Percentiles rank a stretch among this genome's conserved stretches.
Evolutionary conservation across 768 basidiomycete genomes (phyloP).

Genomic region (Gyrodon lividus): DNA sequence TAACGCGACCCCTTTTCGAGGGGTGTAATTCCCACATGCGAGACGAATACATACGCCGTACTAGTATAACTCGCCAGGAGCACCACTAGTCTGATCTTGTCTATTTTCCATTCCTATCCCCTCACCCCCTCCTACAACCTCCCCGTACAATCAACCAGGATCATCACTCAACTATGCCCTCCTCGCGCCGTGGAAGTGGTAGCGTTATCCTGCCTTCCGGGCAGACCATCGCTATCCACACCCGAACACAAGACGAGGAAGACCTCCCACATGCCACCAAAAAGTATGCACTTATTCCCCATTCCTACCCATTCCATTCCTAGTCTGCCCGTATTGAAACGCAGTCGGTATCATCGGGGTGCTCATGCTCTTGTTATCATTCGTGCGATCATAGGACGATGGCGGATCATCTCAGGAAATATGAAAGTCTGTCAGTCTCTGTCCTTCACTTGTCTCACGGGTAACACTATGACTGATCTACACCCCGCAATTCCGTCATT

Average conservation of each 20-base stretch:
- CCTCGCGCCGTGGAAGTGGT: conserved; percentile 77
- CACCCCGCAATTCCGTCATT: neutral
- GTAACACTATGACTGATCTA: conserved; percentile 2
- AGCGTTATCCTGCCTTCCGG: conserved; percentile 71
- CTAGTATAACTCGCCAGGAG: too few species aligned
- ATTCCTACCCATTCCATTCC: neutral
- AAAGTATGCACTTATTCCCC: conserved; percentile 50
- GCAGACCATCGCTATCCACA: conserved; percentile 81
- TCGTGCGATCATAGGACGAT: conserved; percentile 60
- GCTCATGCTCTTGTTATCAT: conserved; percentile 6
- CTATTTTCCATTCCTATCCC: conserved; percentile 7
- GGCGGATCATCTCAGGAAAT: conserved; percentile 91
- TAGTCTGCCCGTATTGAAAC: neutral
- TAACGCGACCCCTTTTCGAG: neutral
- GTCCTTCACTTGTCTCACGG: neutral
- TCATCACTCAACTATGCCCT: conserved; percentile 46
- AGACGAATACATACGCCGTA: neutral
- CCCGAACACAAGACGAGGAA: conserved; percentile 83
- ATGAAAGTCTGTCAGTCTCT: conserved; percentile 73
- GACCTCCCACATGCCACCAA: conserved; percentile 93
- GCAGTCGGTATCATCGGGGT: neutral
- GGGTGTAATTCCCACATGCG: conserved; percentile 24
- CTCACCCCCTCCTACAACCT: conserved; percentile 22
- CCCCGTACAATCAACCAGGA: neutral
- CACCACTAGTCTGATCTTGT: too few species aligned